Percentiles rank a stretch among this genome's conserved stretches.
Conservation (phyloP, 2,329 filamentous ascomycete genomes). For the Aspergillus persii region DNA sequence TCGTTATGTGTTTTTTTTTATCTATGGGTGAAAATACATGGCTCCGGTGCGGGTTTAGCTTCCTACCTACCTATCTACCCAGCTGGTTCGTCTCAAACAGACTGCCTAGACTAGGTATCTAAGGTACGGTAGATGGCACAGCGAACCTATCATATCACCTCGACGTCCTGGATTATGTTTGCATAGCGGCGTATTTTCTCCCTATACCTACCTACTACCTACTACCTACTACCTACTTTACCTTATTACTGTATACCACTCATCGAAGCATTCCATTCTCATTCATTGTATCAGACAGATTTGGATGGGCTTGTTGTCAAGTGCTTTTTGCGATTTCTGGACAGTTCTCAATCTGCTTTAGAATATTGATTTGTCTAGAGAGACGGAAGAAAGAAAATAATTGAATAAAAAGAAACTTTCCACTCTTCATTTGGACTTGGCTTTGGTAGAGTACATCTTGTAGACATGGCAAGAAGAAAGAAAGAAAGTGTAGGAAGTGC, state of each 20-base stretch:
- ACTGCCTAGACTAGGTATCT: too few species aligned
- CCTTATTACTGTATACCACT: constrained; percentile 13
- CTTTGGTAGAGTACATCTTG: too few species aligned
- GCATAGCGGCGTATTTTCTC: constrained; percentile 21
- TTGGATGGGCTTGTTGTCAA: neutral
- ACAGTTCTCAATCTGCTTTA: too few species aligned
- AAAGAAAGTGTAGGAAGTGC: neutral
- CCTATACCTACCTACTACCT: constrained; percentile 2
- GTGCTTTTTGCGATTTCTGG: neutral
- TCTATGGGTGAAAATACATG: neutral
- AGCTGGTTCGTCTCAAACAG: neutral
- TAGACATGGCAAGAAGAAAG: too few species aligned
- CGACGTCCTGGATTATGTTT: constrained; percentile 12
- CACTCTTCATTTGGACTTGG: constrained; percentile 10
- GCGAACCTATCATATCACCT: too few species aligned
- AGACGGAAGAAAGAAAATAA: constrained; percentile 7
- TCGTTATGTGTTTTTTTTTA: constrained; percentile 1
- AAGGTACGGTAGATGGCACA: too few species aligned
- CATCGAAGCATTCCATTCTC: neutral
- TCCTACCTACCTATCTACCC: neutral
- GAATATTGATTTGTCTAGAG: constrained; percentile 1
- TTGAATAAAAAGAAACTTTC: constrained; percentile 14
- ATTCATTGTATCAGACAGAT: too few species aligned
- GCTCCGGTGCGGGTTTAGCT: neutral
- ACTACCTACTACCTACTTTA: neutral